Evolutionary conservation across 305 asterid genomes (phyloP), one percentile per base, ranked within the genome.

Genomic region (Petunia hybrid): DNA sequence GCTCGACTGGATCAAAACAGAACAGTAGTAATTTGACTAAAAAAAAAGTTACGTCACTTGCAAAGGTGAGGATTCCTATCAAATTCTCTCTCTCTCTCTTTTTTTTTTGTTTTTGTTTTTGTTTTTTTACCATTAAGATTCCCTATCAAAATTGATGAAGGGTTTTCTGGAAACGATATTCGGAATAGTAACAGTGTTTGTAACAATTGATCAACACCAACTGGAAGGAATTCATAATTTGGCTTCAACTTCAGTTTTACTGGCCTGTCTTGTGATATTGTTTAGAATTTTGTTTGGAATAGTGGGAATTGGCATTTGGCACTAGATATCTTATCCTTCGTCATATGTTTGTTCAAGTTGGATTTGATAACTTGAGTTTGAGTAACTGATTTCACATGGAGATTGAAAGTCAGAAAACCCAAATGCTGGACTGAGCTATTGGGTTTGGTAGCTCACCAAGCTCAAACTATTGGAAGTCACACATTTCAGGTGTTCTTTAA

Each of bases 391-490:
- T 42, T 14, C 55, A 67, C 75, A 67, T 41, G 48, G 36, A n/a
- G 51, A 14, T 40, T 40, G 53, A 66, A 66, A 41, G 48, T 39
- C 39, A 65, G 73, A 39, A 65, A 39, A 66, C 14, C 53, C 48
- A 67, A 67, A 67, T 67, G 75, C 55, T n/a, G 75, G 75, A 67
- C 75, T 67, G 75, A 67, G 51, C 46, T 66, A 14, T 40, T 66
- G 39, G 13, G 40, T 66, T 40, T 40, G 74, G 53, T 66, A 66
- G 13, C 36, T 6, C 35, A 41, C 13, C 53, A 67, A 46, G 41
- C 55, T 41, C 75, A 41, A 41, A 65, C 8, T 46, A 46, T 22
- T 22, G 31, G 31, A 22, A 22, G 31, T 22, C 31, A 22, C 31
- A 22, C 31, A 22, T 22, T 22, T 22, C 31, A 22, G 31, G 31